Evolutionary conservation across 768 basidiomycete genomes (phyloP).

Genomic region (Auriscalpium microsporum): DNA sequence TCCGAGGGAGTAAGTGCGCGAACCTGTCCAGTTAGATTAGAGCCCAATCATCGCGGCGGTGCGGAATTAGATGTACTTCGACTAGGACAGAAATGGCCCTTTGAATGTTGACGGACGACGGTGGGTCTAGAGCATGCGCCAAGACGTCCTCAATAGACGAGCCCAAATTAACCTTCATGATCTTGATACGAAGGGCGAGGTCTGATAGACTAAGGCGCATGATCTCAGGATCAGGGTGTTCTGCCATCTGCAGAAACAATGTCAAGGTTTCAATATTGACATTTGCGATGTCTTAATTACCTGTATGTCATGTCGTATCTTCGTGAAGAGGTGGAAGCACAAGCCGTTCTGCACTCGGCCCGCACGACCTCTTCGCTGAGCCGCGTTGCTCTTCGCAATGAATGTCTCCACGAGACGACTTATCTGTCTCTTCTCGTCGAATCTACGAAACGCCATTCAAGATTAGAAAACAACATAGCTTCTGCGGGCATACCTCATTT

Average conservation of each 20-base stretch:
- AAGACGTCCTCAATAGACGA: constrained; percentile 85
- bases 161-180: constrained; percentile 83
- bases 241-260: constrained; percentile 57
- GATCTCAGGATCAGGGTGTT: constrained; percentile 93
- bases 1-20: constrained; percentile 77
- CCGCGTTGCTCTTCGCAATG: constrained; percentile 85
- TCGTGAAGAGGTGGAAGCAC: constrained; percentile 95
- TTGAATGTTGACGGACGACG: constrained; percentile 77
- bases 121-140: constrained; percentile 83
- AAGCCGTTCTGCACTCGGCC: constrained; percentile 85
- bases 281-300: constrained; percentile 26
- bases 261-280: background rate
- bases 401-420: constrained; percentile 88
- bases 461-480: constrained; percentile 1
- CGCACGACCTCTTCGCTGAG: constrained; percentile 82
- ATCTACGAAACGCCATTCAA: constrained; percentile 35
- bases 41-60: background rate
- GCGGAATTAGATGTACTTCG: constrained; percentile 43
- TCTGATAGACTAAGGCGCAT: constrained; percentile 88
- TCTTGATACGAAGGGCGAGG: constrained; percentile 85
- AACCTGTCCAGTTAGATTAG: constrained; percentile 37
- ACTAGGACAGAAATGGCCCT: constrained; percentile 85
- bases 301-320: constrained; percentile 72
- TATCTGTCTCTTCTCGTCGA: constrained; percentile 95
- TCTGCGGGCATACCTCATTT: constrained; percentile 59